Evolutionary conservation across 2,329 filamentous ascomycete species (phyloP).

Genomic region (Dryadomyces quercus-mongolicae): DNA sequence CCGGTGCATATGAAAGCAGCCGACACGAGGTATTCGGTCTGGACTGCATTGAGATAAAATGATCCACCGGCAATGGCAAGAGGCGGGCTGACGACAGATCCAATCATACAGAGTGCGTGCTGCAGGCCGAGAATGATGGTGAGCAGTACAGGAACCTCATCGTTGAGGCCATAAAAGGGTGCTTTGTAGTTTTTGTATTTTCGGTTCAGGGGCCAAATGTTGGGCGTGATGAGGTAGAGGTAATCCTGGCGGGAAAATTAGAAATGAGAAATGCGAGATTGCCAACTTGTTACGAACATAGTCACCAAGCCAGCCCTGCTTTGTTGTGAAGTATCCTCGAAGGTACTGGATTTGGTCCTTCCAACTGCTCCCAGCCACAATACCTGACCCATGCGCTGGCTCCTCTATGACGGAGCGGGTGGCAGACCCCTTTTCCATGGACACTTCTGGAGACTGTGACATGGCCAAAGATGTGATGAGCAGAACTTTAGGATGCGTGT

Average conservation of each 20-base stretch:
- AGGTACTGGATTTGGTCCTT: not conserved
- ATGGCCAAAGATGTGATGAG: not conserved
- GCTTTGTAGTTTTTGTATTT: conserved; percentile 33
- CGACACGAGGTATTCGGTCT: conserved; percentile 55
- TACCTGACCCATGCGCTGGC: not conserved
- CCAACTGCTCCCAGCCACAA: not conserved
- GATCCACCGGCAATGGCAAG: conserved; percentile 48
- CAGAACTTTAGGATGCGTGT: not conserved
- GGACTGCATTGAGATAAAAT: conserved; percentile 41
- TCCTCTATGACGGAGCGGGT: not conserved
- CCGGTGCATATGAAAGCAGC: conserved; percentile 57
- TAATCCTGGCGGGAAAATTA: conserved; percentile 16
- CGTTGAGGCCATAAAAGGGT: conserved; percentile 59
- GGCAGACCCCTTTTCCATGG: not conserved
- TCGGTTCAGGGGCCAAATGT: conserved; percentile 50
- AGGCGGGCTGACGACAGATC: conserved; percentile 43
- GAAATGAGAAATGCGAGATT: not conserved
- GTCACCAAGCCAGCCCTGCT: conserved; percentile 1
- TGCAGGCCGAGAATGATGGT: conserved; percentile 57
- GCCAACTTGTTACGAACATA: not conserved
- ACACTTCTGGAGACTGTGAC: not conserved
- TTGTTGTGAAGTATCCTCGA: not conserved
- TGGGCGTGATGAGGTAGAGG: conserved; percentile 24
- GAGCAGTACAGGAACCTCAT: conserved; percentile 54
- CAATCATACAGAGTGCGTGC: conserved; percentile 56